A percentile compares a stretch with the other conserved stretches of the same genome.
phyloP scores from a whole-genome alignment of 2,329 filamentous ascomycete species.

The Ophiostoma angusticollis region DNA sequence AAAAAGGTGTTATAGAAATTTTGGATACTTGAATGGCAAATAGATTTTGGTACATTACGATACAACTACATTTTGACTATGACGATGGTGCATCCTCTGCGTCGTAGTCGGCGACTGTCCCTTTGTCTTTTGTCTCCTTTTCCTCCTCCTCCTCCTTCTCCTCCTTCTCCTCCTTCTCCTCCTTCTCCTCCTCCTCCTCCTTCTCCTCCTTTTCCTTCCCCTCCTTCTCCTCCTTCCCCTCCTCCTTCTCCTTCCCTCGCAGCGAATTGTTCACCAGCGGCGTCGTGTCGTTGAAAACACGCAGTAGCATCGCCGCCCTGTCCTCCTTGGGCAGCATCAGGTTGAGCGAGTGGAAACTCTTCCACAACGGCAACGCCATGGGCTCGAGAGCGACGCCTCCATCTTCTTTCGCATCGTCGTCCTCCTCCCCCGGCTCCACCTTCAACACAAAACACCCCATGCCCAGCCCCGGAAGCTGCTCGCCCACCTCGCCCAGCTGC shows the following conservation, averaged over 20 bases:
- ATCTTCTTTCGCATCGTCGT: not conserved
- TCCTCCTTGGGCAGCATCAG: conserved; percentile 98
- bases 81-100: conserved; percentile 14
- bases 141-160: not conserved
- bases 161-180: not conserved
- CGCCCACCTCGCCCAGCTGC: conserved; percentile 75
- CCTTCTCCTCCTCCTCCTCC: conserved; percentile 4
- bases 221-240: conserved; percentile 10
- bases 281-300: conserved; percentile 80
- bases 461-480: conserved; percentile 61
- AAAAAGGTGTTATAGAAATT: too few species aligned
- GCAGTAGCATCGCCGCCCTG: conserved; percentile 76
- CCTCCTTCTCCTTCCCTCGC: conserved; percentile 34
- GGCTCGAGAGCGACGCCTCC: conserved; percentile 39
- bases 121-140: conserved; percentile 4
- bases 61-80: not conserved
- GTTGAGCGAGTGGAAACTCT: conserved; percentile 82
- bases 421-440: conserved; percentile 46
- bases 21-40: not conserved
- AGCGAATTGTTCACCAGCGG: conserved; percentile 62
- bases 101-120: conserved; percentile 14
- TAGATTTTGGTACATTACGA: not conserved
- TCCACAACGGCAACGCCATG: conserved; percentile 88
- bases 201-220: not conserved
- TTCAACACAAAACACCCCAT: conserved; percentile 90